Evolutionary conservation across 2,329 filamentous ascomycete genomes (phyloP).

Genomic region (Plenodomus biglobosus): DNA sequence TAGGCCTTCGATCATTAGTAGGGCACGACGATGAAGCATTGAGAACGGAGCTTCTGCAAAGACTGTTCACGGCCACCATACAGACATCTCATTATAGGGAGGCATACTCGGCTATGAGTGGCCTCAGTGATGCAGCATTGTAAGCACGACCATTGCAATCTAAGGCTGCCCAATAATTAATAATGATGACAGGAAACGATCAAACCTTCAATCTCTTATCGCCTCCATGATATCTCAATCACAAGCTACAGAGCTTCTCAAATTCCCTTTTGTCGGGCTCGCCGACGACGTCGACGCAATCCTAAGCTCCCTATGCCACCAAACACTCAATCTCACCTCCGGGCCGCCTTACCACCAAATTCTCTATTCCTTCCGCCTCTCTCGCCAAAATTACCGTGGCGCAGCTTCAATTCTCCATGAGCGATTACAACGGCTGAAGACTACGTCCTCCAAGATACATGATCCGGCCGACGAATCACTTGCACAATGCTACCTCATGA

Average conservation of each 20-base stretch:
- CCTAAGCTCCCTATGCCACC: constrained; percentile 70
- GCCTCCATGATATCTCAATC: constrained; percentile 39
- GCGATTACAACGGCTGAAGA: constrained; percentile 55
- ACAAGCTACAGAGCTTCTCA: constrained; percentile 57
- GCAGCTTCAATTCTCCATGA: constrained; percentile 61
- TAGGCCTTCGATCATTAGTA: constrained; percentile 57
- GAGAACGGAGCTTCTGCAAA: constrained; percentile 64
- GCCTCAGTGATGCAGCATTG: constrained; percentile 71
- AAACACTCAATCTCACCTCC: constrained; percentile 63
- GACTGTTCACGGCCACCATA: constrained; percentile 80
- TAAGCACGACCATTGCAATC: constrained; percentile 26
- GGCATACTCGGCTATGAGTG: constrained; percentile 76
- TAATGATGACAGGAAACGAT: constrained; percentile 55
- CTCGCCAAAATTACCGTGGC: constrained; percentile 82
- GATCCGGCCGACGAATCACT: constrained; percentile 56
- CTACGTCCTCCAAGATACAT: constrained; percentile 43
- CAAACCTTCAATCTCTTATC: constrained; percentile 69
- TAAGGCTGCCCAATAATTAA: constrained; percentile 14
- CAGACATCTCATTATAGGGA: constrained; percentile 77
- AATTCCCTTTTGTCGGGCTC: constrained; percentile 76
- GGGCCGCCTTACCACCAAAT: constrained; percentile 79
- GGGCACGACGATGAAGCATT: constrained; percentile 35
- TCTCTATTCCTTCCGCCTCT: constrained; percentile 87
- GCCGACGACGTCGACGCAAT: constrained; percentile 77
- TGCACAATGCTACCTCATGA: constrained; percentile 77